Evolutionary conservation across 306 rosid genomes (phyloP), one percentile per base, ranked within the genome.

Genomic region (Quercus bicolor): DNA sequence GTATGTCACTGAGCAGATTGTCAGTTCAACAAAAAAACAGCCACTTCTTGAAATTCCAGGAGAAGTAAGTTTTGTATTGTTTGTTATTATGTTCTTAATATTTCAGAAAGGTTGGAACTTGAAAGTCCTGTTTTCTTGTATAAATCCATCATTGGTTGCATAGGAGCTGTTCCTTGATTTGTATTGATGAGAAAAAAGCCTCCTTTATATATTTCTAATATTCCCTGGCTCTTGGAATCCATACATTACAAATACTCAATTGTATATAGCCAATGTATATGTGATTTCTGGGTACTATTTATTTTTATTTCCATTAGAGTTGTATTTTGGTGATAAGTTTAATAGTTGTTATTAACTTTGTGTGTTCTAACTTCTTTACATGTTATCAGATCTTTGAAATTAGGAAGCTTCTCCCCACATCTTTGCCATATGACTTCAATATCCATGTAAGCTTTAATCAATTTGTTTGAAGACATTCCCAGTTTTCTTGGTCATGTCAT

Each of bases 31-130:
- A 24, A 88, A 92, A 70, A 84, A 79, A 84, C 99, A 87, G 77
- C 96, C 98, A 26, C 89, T 95, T 75, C 89, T 95, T 83, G 97
- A 91, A 85, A 93, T 96, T 70, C 97, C 96, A 23, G 92, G 99
- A 23, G 98, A 95, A 93, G 98, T 93, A 83, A 64, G 86, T 66
- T 75, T 56, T 81, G 69, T 13, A 65, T 73, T 80, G 23, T 66
- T 62, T 13, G 4, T 5, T 28, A 26, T 61, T 10, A 24, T 62
- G 2, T 15, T 6, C 79, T 4, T 18, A 68, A 28, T 53, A 75
- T 72, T 40, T 56, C 53, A 33, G 52, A 74, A 80, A 70, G 70
- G n/a, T 12, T 48, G 53, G 53, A 48, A 48, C 5, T 64, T 29
- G 70, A 40, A 29, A 16, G 23, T 64, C 43, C 5, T 64, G 5